phyloP scores from a whole-genome alignment of 2,329 filamentous ascomycete species.

The Fusarium paranaense region DNA sequence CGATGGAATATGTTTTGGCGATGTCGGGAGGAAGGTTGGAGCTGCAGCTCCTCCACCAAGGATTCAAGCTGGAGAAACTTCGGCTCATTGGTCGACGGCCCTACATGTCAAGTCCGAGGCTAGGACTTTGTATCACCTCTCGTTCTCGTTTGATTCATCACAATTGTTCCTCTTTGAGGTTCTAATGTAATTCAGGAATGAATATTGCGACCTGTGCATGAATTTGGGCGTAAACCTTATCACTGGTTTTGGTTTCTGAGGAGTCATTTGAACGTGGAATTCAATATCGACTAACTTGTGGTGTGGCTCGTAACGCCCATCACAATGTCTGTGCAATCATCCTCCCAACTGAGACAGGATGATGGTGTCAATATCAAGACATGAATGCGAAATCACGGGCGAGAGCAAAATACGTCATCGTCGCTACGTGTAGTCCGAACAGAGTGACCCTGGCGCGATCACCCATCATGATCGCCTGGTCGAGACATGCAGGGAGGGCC shows the following conservation, averaged over 20 bases:
- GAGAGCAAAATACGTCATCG: not conserved
- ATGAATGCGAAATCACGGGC: not conserved
- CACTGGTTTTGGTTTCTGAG: not conserved
- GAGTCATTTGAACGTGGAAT: not conserved
- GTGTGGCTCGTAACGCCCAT: not conserved
- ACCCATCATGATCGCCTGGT: not conserved
- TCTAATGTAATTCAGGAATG: not conserved
- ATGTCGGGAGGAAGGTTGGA: constrained; percentile 6
- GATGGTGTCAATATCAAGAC: not conserved
- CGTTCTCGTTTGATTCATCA: not conserved
- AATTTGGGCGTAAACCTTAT: not conserved
- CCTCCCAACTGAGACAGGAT: not conserved
- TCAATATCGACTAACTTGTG: not conserved
- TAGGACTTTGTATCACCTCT: not conserved
- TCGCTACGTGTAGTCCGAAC: not conserved
- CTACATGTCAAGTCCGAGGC: not conserved
- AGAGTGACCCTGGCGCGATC: not conserved
- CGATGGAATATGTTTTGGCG: constrained; percentile 2
- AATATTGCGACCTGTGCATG: not conserved
- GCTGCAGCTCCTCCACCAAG: constrained; percentile 6
- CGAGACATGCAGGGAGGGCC: not conserved
- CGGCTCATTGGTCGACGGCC: constrained; percentile 19
- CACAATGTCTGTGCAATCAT: not conserved
- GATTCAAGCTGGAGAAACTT: constrained; percentile 28
- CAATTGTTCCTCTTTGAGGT: not conserved